phyloP scores from a whole-genome alignment of 768 basidiomycete species.

The Leccinum ochraceum region DNA sequence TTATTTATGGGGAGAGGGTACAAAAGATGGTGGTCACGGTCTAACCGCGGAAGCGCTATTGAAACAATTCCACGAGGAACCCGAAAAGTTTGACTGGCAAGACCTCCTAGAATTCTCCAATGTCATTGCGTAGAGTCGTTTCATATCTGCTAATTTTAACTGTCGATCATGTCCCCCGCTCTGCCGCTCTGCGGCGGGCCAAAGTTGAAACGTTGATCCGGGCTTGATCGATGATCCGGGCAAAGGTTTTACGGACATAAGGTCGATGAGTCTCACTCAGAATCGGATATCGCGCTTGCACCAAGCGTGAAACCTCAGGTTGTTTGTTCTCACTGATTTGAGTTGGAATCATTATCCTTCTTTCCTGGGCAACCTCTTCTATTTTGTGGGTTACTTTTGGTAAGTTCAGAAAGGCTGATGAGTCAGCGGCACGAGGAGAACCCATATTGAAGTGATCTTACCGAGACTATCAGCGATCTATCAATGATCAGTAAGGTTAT shows the following conservation, averaged over 20 bases:
- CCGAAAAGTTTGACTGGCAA: slow-evolving; percentile 81
- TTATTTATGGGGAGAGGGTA: slow-evolving; percentile 62
- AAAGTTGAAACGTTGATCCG: no score
- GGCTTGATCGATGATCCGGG: neutral
- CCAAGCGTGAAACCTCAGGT: neutral
- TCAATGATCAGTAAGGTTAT: no score
- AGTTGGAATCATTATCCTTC: no score
- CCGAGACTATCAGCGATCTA: no score
- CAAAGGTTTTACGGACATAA: neutral
- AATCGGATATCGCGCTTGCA: neutral
- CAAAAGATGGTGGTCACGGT: slow-evolving; percentile 8
- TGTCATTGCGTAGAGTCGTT: neutral
- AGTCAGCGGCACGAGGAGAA: no score
- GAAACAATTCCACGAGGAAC: slow-evolving; percentile 74
- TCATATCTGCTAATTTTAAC: neutral
- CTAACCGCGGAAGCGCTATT: slow-evolving; percentile 46
- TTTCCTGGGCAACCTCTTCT: no score
- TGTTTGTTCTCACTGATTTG: no score
- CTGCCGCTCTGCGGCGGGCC: neutral
- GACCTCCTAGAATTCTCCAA: slow-evolving; percentile 57
- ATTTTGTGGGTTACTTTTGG: no score
- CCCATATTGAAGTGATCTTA: no score
- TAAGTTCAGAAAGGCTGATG: no score
- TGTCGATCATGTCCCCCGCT: neutral
- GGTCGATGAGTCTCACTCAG: neutral